A percentile compares a stretch with the other conserved stretches of the same genome.
Evolutionary conservation across 208 protist species (phyloP).

Genomic region (Acanthamoeba rhysodes): DNA sequence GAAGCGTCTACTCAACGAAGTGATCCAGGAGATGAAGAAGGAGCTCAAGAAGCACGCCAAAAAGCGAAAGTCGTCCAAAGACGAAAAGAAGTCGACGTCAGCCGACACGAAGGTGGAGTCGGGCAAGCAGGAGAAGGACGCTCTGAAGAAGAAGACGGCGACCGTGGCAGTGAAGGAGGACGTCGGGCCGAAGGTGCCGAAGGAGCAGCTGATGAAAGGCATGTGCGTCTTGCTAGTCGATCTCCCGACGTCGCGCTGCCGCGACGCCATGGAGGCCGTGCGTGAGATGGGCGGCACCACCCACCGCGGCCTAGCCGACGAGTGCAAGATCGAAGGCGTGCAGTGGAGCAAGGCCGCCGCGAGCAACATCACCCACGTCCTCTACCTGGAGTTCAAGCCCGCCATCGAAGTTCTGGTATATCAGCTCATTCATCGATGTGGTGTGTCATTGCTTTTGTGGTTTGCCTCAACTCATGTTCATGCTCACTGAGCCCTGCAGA

Average conservation of each 20-base stretch:
- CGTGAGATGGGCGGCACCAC: slow-evolving; percentile 46
- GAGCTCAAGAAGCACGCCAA: slow-evolving; percentile 5
- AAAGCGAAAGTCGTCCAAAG: neutral
- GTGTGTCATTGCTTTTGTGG: neutral
- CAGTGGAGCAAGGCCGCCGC: neutral
- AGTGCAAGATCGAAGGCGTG: neutral
- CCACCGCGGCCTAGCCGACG: neutral
- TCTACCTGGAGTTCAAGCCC: neutral
- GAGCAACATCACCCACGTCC: slow-evolving; percentile 6
- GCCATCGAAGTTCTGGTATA: slow-evolving; percentile 11
- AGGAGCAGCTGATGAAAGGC: slow-evolving; percentile 6
- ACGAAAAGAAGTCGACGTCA: neutral
- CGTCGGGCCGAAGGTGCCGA: neutral
- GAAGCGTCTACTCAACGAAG: slow-evolving; percentile 40
- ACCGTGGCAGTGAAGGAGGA: neutral
- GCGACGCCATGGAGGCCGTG: slow-evolving; percentile 21
- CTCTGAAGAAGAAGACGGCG: neutral
- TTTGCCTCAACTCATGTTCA: too few relatives aligned
- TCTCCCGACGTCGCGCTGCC: neutral
- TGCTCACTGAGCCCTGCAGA: neutral
- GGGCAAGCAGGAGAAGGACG: neutral
- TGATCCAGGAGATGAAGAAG: slow-evolving; percentile 27
- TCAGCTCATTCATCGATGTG: neutral
- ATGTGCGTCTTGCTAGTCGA: slow-evolving; percentile 21
- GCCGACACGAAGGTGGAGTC: neutral